Percentiles rank a stretch among this genome's conserved stretches.
Conservation (phyloP, 2,329 filamentous ascomycete genomes). For the Metarhizium robertsii region DNA sequence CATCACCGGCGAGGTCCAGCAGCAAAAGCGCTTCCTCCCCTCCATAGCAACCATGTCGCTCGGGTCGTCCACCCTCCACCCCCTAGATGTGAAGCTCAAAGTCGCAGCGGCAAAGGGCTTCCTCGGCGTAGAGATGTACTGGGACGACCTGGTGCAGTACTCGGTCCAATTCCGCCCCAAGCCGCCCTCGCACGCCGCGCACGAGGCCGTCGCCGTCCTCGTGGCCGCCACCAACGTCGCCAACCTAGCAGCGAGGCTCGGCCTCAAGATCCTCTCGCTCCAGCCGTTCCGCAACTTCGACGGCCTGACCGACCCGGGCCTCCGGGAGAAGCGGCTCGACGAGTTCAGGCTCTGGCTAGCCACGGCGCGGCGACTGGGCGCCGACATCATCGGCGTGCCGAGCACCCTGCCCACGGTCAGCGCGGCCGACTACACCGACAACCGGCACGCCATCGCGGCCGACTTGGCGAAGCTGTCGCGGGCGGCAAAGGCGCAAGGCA, state of each 20-base stretch:
- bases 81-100: slow-evolving; percentile 10
- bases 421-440: neutral
- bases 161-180: neutral
- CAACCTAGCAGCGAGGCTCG: neutral
- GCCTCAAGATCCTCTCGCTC: slow-evolving; percentile 10
- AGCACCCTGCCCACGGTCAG: slow-evolving; percentile 4
- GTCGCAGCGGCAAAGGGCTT: slow-evolving; percentile 5
- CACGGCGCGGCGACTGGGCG: slow-evolving; percentile 7
- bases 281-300: slow-evolving; percentile 14
- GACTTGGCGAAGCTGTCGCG: neutral
- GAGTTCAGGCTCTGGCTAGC: slow-evolving; percentile 8
- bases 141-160: slow-evolving; percentile 11
- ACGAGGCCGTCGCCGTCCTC: neutral
- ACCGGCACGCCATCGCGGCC: neutral
- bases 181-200: no score
- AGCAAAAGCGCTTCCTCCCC: neutral
- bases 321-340: neutral
- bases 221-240: neutral
- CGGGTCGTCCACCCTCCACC: slow-evolving; percentile 7
- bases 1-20: no score
- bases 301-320: slow-evolving; percentile 7
- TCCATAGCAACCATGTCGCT: slow-evolving; percentile 15
- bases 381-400: slow-evolving; percentile 12
- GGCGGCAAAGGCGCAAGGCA: slow-evolving; percentile 1
- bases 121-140: slow-evolving; percentile 13